A percentile compares a stretch with the other conserved stretches of the same genome.
phyloP scores from a whole-genome alignment of 2,329 filamentous ascomycete species.

The Drechmeria coniospora region DNA sequence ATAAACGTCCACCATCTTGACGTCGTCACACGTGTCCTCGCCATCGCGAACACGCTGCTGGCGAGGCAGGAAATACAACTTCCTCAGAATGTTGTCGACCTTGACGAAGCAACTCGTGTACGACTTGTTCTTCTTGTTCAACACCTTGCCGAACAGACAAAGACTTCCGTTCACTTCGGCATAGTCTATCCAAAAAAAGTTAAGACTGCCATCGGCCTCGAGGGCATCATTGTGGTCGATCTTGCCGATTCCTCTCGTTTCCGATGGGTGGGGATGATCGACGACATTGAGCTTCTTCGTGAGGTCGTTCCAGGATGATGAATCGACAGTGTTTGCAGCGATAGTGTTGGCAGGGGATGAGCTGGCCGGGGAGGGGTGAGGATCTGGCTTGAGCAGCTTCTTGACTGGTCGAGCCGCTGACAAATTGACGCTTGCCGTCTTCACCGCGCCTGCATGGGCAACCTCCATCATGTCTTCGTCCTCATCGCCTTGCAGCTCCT shows the following conservation, averaged over 20 bases:
- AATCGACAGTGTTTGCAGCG: slow-evolving; percentile 50
- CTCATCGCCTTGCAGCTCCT: slow-evolving; percentile 45
- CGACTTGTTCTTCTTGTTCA: slow-evolving; percentile 64
- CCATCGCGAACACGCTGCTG: slow-evolving; percentile 41
- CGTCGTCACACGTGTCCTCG: slow-evolving; percentile 56
- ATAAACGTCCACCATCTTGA: slow-evolving; percentile 82
- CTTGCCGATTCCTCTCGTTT: slow-evolving; percentile 57
- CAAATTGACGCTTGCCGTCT: slow-evolving; percentile 65
- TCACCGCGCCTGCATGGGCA: slow-evolving; percentile 56
- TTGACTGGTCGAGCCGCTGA: slow-evolving; percentile 58
- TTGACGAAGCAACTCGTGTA: slow-evolving; percentile 93
- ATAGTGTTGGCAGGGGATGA: slow-evolving; percentile 53
- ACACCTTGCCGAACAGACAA: slow-evolving; percentile 90
- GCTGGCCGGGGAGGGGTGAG: slow-evolving; percentile 54
- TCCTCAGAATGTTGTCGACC: slow-evolving; percentile 83
- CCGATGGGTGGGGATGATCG: slow-evolving; percentile 53
- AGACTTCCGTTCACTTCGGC: slow-evolving; percentile 81
- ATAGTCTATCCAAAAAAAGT: slow-evolving; percentile 96
- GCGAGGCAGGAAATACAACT: slow-evolving; percentile 83
- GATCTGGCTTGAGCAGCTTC: slow-evolving; percentile 52
- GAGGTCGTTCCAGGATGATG: slow-evolving; percentile 77
- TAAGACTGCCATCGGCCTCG: slow-evolving; percentile 82
- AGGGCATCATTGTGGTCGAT: slow-evolving; percentile 70
- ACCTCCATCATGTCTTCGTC: slow-evolving; percentile 81
- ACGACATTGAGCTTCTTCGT: slow-evolving; percentile 76